Conservation (phyloP, 148 eudicot genomes). For the Silene conica region DNA sequence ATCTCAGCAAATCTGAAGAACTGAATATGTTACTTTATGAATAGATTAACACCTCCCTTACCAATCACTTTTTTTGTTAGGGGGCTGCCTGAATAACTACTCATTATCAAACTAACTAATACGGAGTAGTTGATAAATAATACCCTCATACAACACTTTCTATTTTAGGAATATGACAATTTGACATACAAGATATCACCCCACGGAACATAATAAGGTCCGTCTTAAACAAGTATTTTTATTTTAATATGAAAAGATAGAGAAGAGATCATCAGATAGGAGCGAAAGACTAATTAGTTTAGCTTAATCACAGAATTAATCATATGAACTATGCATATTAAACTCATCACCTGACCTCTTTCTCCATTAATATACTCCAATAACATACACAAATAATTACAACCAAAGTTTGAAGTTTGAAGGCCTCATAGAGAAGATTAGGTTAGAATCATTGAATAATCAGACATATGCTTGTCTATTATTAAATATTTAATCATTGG, state of each 20-base stretch:
- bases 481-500: constrained; percentile 39
- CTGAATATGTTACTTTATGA: constrained; percentile 23
- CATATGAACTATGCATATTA: constrained; percentile 78
- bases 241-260: no score
- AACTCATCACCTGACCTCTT: constrained; percentile 47
- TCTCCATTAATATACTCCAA: no score
- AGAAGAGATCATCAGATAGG: constrained; percentile 8
- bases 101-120: no score
- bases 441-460: constrained; percentile 46
- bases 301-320: constrained; percentile 36
- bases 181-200: no score
- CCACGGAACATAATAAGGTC: no score
- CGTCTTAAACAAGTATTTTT: no score
- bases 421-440: constrained; percentile 95
- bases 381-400: no score
- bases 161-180: no score
- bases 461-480: constrained; percentile 75
- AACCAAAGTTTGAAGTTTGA: no score
- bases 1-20: constrained; percentile 35
- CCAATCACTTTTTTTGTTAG: constrained; percentile 14
- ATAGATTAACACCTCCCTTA: constrained; percentile 34
- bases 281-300: constrained; percentile 46
- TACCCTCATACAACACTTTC: no score
- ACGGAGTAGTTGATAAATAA: no score
- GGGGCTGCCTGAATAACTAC: constrained; percentile 31